Base-by-base conservation (phyloP, 495 filamentous ascomycete genomes). In the Penicillium malachiteum region DNA sequence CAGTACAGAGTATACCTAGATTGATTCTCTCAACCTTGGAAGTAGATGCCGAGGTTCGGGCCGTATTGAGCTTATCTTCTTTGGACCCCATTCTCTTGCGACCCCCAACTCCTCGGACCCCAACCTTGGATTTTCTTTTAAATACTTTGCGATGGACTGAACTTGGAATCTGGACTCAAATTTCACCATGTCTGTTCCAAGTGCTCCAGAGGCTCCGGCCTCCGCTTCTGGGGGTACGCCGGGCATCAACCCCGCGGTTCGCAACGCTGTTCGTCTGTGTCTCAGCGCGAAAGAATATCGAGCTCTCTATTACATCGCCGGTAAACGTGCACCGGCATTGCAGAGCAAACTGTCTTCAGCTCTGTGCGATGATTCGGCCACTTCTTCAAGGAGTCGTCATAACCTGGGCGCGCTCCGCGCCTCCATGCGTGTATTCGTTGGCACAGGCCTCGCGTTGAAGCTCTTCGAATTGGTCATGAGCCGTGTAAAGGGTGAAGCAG, bases 261-360 rank as follows among this genome's bases (percentile, higher is more conserved):
- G 88, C 71, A 92, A 91, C 71, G 85, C 88, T 39, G 79, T 96
- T 50, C 84, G 91, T 58, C 87, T 94, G 71, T 90, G 86, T 53
- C 81, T 96, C 43, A 92, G 87, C 70, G 85, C 87, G 43, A 84
- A 86, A 69, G 92, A 96, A 66, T 96, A 96, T 72, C 82, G 87
- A 57, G 76, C 85, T 3, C 82, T 96, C 18, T 89, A 96, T 71
- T 84, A 85, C 64, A 87, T 89, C 60, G 81, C 91, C 34, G 79
- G 87, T 51, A 89, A 86, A 57, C 85, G 86, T 37, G 83, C 86
- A 8, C 78, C 81, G 13, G 63, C 70, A 1, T 48, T 91, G 5
- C 80, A 83, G 57, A 81, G 73, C 62, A 81, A 82, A 38, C 76
- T 88, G 11, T 87, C 87, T 16, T 65, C 73, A n/a, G 82, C 83